Evolutionary conservation across 208 protist species (phyloP).

Genomic region (Balamuthia mandrillaris): DNA sequence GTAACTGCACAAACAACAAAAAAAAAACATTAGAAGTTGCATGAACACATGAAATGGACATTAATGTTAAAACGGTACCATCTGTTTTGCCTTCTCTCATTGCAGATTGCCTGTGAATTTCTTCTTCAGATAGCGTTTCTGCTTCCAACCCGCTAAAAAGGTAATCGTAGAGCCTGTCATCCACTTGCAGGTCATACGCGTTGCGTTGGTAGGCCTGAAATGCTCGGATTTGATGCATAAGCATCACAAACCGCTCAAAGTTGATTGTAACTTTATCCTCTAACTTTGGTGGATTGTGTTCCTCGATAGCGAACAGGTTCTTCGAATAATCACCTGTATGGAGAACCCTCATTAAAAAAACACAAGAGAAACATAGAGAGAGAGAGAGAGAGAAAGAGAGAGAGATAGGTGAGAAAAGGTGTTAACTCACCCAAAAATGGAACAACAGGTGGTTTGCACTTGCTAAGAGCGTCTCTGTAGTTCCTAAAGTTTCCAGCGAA

Average conservation of each 20-base stretch:
- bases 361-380: no score
- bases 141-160: neutral
- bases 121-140: neutral
- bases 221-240: neutral
- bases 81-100: neutral
- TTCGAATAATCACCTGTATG: slow-evolving; percentile 13
- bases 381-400: no score
- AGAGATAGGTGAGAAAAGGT: no score
- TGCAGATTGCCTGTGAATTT: neutral
- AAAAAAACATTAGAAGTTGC: no score
- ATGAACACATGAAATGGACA: no score
- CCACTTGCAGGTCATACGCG: neutral
- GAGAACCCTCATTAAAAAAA: no score
- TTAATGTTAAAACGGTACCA: no score
- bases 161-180: neutral
- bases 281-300: neutral
- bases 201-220: slow-evolving; percentile 1
- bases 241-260: slow-evolving; percentile 19
- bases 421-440: neutral
- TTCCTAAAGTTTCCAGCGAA: neutral
- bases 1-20: no score
- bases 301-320: slow-evolving; percentile 10
- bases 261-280: neutral
- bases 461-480: neutral
- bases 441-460: neutral